Evolutionary conservation across 495 filamentous ascomycete genomes (phyloP).

Genomic region (Neurospora sp.): DNA sequence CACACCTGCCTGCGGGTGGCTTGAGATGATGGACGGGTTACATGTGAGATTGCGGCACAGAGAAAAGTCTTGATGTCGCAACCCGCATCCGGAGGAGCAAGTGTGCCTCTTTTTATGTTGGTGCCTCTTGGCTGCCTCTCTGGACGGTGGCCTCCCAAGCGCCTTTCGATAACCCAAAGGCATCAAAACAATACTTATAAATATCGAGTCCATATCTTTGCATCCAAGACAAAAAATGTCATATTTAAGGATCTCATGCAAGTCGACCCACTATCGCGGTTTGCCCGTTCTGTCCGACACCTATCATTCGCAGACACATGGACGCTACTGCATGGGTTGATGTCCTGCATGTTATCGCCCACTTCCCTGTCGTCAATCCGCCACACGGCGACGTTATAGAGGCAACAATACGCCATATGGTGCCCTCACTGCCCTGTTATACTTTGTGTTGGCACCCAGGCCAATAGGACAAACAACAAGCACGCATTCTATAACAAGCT

Average conservation of each 20-base stretch:
- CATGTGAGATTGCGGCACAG: background rate
- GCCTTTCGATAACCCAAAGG: background rate
- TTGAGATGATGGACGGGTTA: background rate
- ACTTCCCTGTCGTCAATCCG: background rate
- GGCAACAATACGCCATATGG: background rate
- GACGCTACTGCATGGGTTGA: background rate
- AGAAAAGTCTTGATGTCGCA: background rate
- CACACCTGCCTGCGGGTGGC: background rate
- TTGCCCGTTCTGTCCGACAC: background rate
- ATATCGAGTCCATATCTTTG: background rate
- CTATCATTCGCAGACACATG: background rate
- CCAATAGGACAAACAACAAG: background rate
- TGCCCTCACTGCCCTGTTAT: background rate
- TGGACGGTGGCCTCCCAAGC: background rate
- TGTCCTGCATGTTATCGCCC: background rate
- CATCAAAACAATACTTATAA: too few species aligned
- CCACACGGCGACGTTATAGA: background rate
- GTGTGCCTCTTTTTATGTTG: background rate
- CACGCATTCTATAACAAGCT: background rate
- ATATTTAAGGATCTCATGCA: background rate
- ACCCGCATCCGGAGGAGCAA: background rate
- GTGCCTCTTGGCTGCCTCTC: background rate
- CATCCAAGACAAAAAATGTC: background rate
- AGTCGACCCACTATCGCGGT: background rate
- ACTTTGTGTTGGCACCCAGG: background rate